Evolutionary conservation across 192 early-diverging fungal species (phyloP).

Genomic region (Phlyctochytrium planicorne): DNA sequence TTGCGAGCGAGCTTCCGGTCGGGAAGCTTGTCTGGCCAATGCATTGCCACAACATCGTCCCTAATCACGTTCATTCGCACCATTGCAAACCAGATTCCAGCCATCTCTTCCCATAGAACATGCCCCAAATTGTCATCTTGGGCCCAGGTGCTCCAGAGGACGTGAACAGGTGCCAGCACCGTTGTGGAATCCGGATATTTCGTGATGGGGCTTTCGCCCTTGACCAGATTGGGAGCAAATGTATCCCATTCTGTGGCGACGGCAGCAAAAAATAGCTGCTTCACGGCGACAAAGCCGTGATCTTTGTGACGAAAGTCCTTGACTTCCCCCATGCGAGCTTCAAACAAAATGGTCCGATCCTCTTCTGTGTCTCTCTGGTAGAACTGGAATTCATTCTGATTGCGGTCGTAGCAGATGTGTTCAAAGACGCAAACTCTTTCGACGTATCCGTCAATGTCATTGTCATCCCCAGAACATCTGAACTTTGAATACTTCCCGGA

Average conservation of each 20-base stretch:
- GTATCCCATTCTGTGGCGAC: background rate
- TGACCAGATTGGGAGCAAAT: constrained; percentile 12
- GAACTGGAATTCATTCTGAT: constrained; percentile 13
- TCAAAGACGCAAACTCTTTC: constrained; percentile 30
- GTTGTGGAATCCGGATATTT: constrained; percentile 7
- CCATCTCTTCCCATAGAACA: constrained; percentile 35
- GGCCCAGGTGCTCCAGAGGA: constrained; percentile 27
- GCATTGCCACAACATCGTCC: constrained; percentile 18
- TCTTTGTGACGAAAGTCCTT: constrained; percentile 11
- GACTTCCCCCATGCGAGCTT: constrained; percentile 12
- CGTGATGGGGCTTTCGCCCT: background rate
- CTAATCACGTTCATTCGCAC: constrained; percentile 21
- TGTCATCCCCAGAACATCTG: constrained; percentile 24
- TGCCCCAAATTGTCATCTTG: constrained; percentile 31
- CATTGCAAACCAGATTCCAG: constrained; percentile 26
- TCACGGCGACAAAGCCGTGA: constrained; percentile 20
- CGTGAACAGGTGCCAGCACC: constrained; percentile 13
- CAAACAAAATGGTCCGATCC: constrained; percentile 19
- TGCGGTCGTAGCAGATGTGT: constrained; percentile 31
- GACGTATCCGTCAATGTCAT: constrained; percentile 6
- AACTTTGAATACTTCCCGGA: constrained; percentile 14
- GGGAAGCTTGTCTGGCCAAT: constrained; percentile 4
- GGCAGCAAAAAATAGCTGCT: constrained; percentile 12
- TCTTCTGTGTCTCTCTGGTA: constrained; percentile 10
- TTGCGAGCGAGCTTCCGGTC: constrained; percentile 20